phyloP scores from a whole-genome alignment of 2,329 filamentous ascomycete species.

The Esteya vermicola region DNA sequence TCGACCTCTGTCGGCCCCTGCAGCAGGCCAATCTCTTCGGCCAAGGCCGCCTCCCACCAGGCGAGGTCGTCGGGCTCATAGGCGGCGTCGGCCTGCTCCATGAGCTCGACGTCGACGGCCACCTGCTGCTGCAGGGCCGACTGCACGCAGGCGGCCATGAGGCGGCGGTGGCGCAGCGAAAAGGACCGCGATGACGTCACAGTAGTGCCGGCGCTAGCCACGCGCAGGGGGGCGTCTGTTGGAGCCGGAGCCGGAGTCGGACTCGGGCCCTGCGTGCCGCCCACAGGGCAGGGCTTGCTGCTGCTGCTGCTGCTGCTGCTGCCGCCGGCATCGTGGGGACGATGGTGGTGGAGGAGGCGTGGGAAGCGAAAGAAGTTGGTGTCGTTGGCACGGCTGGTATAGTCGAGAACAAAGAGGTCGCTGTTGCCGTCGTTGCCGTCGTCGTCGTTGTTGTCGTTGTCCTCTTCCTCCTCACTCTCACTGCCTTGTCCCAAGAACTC shows the following conservation, averaged over 20 bases:
- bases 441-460: neutral
- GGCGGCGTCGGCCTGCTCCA: constrained; percentile 5
- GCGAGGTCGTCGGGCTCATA: constrained; percentile 7
- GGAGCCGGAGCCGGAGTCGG: neutral
- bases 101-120: constrained; percentile 5
- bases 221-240: neutral
- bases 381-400: neutral
- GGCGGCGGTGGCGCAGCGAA: constrained; percentile 3
- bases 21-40: no score
- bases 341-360: neutral
- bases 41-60: constrained; percentile 10
- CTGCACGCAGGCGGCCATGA: constrained; percentile 8
- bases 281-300: no score
- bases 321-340: neutral
- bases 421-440: constrained; percentile 4
- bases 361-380: neutral
- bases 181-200: neutral
- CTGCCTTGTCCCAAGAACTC: neutral
- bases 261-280: neutral
- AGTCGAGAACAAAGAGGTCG: neutral
- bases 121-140: constrained; percentile 11
- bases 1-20: neutral
- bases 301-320: no score
- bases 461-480: neutral
- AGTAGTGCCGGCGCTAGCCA: neutral